These are phyloP conservation scores for Sisymbrium irio DNA, from an alignment of 345 rosid species.

Conservation along the genomic window DNA sequence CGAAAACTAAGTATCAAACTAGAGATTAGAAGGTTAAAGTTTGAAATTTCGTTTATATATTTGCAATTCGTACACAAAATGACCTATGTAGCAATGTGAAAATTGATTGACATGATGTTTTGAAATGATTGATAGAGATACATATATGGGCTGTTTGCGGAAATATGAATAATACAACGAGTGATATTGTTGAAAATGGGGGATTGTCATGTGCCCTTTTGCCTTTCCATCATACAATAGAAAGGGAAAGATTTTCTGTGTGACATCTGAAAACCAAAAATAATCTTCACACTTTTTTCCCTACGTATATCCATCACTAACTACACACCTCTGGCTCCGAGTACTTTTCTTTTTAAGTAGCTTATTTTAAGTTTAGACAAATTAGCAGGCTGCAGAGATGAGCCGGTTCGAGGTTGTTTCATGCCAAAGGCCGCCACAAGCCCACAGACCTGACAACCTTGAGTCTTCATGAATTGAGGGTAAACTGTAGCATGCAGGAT, in stretches of 20 bases:
- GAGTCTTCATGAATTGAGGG: too few relatives aligned
- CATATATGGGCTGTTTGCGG: neutral
- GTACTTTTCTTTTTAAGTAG: too few relatives aligned
- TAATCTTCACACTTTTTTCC: neutral
- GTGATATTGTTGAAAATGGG: constrained; percentile 12
- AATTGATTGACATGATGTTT: constrained; percentile 20
- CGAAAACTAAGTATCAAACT: neutral
- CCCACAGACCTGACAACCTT: too few relatives aligned
- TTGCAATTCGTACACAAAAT: neutral
- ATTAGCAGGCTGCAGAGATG: too few relatives aligned
- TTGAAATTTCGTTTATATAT: neutral
- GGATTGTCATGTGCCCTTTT: constrained; percentile 1
- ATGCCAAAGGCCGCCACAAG: too few relatives aligned
- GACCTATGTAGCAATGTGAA: constrained; percentile 5
- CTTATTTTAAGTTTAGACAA: too few relatives aligned
- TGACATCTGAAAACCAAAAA: neutral
- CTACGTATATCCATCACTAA: neutral
- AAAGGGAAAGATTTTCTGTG: neutral
- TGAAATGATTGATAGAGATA: constrained; percentile 16
- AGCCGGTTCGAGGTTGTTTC: too few relatives aligned
- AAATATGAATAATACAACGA: constrained; percentile 12
- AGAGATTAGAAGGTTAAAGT: neutral
- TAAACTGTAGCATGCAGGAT: neutral
- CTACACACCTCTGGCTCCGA: too few relatives aligned
- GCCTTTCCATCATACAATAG: neutral